Base-by-base conservation (phyloP, 2,329 filamentous ascomycete species). In the Rutstroemia sp. region DNA sequence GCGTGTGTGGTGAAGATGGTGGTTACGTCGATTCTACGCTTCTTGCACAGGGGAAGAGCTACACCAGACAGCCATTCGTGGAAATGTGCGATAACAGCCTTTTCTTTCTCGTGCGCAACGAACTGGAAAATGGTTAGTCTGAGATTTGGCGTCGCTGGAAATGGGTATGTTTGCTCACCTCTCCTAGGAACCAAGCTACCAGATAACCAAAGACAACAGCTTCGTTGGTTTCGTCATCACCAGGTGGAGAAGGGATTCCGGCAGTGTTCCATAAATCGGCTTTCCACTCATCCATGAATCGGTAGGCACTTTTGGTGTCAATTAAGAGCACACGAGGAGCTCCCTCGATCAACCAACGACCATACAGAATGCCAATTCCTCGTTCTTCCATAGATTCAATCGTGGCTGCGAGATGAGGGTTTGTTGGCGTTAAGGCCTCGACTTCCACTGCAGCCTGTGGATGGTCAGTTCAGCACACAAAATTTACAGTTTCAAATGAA, bases 1-100 rank as follows among this genome's bases (percentile, higher is more conserved):
- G 94, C 94, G 73, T 97, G 94, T 2, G 94, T 99, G 44, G 94
- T 99, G 77, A 97, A 97, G 71, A 97, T 97, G 64, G 94, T 97
- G 17, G 94, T 97, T 51, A 96, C 82, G 69, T 97, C 94, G 73
- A 97, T 97, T 68, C 88, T 88, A 60, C 94, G 85, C 80, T 89
- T 96, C 77, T 95, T 95, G 75, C 86, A 87, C 63, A 97, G 80
- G 25, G 94, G 94, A 37, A 97, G 79, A 51, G 89, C 92, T 50
- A 97, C 94, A 73, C 92, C 94, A 10, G 94, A 87, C 55, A 99
- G 82, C 94, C 94, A 99, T 74, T 99, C 94, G 77, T 99, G 94
- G 77, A 97, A 97, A 73, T 99, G 94, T 56, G 92, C 94, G 72
- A 97, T 94, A 62, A 99, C 90, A 3, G 94, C 94, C 68, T 84